These are phyloP conservation scores for Colletotrichum cereale DNA, from an alignment of 2,329 filamentous ascomycete genomes.

Conservation along the genomic window DNA sequence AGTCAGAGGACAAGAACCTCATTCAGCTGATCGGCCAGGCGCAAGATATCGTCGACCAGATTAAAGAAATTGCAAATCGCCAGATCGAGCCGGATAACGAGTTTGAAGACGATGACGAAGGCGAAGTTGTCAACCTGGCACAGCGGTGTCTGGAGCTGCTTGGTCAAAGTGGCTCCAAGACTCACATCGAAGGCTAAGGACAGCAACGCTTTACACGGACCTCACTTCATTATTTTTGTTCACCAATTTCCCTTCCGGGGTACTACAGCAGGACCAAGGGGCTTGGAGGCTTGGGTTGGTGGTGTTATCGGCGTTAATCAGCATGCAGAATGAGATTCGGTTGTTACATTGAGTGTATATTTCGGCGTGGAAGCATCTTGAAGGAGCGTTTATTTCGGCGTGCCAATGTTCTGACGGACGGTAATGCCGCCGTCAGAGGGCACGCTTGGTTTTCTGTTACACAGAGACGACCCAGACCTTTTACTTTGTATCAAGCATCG, in stretches of 20 bases:
- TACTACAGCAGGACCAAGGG: constrained; percentile 31
- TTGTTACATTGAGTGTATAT: constrained; percentile 40
- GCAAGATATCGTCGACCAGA: constrained; percentile 91
- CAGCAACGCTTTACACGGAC: not conserved
- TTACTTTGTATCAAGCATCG: constrained; percentile 46
- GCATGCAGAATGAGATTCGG: constrained; percentile 40
- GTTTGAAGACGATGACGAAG: constrained; percentile 89
- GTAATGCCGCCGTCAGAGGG: constrained; percentile 9
- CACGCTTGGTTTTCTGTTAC: constrained; percentile 18
- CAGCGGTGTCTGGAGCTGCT: constrained; percentile 90
- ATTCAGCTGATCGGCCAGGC: constrained; percentile 90
- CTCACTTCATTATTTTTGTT: constrained; percentile 28
- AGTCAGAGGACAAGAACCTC: constrained; percentile 93
- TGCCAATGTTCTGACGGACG: constrained; percentile 15
- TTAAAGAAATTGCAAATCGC: constrained; percentile 90
- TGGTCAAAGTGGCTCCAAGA: constrained; percentile 80
- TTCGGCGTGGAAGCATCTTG: constrained; percentile 41
- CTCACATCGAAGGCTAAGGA: constrained; percentile 81
- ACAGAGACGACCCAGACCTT: constrained; percentile 34
- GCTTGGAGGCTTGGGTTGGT: constrained; percentile 24
- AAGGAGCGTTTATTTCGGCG: constrained; percentile 39
- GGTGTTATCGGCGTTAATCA: constrained; percentile 41
- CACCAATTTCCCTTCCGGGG: constrained; percentile 27
- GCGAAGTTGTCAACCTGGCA: constrained; percentile 91
- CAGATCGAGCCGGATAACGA: constrained; percentile 90